Base-by-base conservation (phyloP, 495 filamentous ascomycete genomes). In the Pyrenula aspistea region DNA sequence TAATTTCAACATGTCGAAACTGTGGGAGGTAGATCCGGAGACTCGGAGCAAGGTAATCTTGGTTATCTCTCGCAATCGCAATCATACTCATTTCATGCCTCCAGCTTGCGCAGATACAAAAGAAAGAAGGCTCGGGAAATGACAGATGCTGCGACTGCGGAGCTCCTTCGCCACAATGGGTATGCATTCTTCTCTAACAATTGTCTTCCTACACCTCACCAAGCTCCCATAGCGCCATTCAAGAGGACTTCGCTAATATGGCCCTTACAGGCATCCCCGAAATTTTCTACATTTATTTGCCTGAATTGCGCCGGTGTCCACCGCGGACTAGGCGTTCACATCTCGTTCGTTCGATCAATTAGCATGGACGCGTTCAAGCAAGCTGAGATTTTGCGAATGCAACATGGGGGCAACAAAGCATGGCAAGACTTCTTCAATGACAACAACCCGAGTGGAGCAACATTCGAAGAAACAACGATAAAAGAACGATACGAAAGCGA, bases 21-120 rank as follows among this genome's bases (percentile, higher is more conserved):
- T 94, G 88, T 97, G 92, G 92, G 92, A 97, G 70, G 91, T 97
- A 60, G 92, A 97, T 72, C 91, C 92, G 20, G 91, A 96, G 74
- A 96, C 91, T 31, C 83, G 87, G 72, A 85, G 83, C 62, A 96
- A 96, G 83, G 91, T 95, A 75, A 54, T 67, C 55, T 12, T 2
- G 24, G 22, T 50, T 55, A 25, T 52, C 19, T 42, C 4, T n/a
- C n/a, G n/a, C n/a, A n/a, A n/a, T n/a, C n/a, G n/a, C n/a, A n/a
- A n/a, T n/a, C n/a, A n/a, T n/a, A n/a, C n/a, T n/a, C n/a, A n/a
- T n/a, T n/a, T n/a, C n/a, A n/a, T n/a, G n/a, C n/a, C n/a, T 63
- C 53, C 69, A 95, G 89, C 83, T 96, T 68, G 79, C 85, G 60
- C 81, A 87, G 60, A 88, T 96, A 67, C 93, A 95, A 72, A 91